These are phyloP conservation scores for Balamuthia mandrillaris DNA, from an alignment of 208 protist genomes.

Conservation along the genomic window DNA sequence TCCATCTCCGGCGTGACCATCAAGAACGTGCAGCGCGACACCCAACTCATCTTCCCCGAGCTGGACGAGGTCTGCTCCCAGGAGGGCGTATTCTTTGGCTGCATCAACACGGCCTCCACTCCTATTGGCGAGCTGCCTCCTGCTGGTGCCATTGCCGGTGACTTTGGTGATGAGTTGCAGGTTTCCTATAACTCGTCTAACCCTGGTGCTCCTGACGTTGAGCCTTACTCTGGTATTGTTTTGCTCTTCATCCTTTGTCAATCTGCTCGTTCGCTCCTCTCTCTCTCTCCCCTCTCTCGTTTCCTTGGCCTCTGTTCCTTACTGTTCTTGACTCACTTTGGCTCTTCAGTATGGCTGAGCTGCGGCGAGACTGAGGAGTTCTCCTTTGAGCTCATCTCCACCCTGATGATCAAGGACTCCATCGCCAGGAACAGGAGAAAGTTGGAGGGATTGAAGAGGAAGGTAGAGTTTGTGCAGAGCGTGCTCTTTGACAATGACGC, in stretches of 20 bases:
- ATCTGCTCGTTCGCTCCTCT: not conserved
- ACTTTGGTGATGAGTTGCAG: conserved; percentile 23
- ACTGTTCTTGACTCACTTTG: no score
- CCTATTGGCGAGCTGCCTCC: not conserved
- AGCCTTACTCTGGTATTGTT: not conserved
- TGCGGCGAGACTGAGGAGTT: not conserved
- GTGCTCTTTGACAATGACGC: not conserved
- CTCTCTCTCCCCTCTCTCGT: not conserved
- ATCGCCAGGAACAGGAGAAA: not conserved
- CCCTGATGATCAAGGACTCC: conserved; percentile 15
- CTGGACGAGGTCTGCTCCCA: conserved; percentile 5
- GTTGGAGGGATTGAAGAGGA: not conserved
- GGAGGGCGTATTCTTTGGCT: conserved; percentile 27
- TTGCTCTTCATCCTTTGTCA: not conserved
- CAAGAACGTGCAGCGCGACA: not conserved
- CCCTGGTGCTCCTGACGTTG: not conserved
- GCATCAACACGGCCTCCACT: not conserved
- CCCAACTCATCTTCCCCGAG: not conserved
- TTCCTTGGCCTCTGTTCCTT: not conserved
- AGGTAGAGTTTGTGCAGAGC: not conserved
- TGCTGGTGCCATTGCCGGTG: not conserved
- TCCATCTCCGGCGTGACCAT: not conserved
- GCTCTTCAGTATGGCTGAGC: conserved; percentile 15
- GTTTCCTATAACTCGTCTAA: not conserved
- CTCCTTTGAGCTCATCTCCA: not conserved